Evolutionary conservation across 179 eudicot species (phyloP).

Genomic region (Spergularia azorica): DNA sequence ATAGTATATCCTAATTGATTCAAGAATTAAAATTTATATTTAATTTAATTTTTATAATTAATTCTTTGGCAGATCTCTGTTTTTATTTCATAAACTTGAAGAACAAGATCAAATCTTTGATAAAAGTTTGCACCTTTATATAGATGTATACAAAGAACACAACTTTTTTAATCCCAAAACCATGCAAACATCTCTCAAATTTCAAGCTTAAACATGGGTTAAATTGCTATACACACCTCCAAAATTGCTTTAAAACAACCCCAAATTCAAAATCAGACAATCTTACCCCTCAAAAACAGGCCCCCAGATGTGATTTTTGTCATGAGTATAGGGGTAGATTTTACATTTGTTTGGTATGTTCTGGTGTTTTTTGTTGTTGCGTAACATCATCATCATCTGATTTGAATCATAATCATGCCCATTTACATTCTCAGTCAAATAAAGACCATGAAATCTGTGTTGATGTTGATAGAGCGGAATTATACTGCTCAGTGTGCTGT

Average conservation of each 20-base stretch:
- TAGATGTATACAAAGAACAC: slow-evolving; percentile 34
- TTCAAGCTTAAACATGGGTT: slow-evolving; percentile 58
- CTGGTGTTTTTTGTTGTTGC: slow-evolving; percentile 44
- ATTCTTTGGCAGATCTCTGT: slow-evolving; percentile 20
- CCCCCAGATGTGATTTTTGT: slow-evolving; percentile 57
- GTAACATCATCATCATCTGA: slow-evolving; percentile 20
- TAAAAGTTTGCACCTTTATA: slow-evolving; percentile 9
- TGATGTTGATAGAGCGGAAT: slow-evolving; percentile 58
- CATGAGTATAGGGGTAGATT: slow-evolving; percentile 52
- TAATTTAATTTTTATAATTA: not conserved
- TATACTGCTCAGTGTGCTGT: slow-evolving; percentile 50
- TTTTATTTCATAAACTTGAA: not conserved
- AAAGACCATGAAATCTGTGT: slow-evolving; percentile 50
- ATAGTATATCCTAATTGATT: not conserved
- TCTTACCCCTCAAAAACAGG: slow-evolving; percentile 28
- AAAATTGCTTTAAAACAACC: slow-evolving; percentile 35
- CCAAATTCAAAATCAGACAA: slow-evolving; percentile 33
- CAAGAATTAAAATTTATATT: not conserved
- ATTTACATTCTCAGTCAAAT: slow-evolving; percentile 41
- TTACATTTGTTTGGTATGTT: slow-evolving; percentile 63
- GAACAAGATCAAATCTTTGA: slow-evolving; percentile 28
- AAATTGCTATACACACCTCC: slow-evolving; percentile 43
- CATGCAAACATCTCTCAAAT: slow-evolving; percentile 60
- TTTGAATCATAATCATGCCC: slow-evolving; percentile 43
- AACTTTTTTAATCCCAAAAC: slow-evolving; percentile 38